Evolutionary conservation across 75 land plant genomes (phyloP), one percentile per base, ranked within the genome.

Genomic region (Pinus taeda): DNA sequence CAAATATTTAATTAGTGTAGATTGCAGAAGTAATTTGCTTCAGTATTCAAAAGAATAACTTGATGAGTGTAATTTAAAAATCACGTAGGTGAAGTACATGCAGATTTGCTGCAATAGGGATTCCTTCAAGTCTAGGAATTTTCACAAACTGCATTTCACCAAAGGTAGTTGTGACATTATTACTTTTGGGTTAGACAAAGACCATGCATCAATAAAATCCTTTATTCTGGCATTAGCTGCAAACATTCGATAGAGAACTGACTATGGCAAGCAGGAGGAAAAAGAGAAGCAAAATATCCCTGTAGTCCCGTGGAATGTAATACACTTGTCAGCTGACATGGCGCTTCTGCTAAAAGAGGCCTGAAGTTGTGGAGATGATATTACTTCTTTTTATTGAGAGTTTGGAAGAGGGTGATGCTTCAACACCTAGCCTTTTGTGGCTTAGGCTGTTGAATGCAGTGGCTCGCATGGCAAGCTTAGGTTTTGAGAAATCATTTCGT

Each of bases 391-490:
- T 95, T 79, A 83, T 92, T 81, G 99, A 97, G 75, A 92, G 91
- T 78, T 84, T 97, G 73, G 95, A 95, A 86, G 95, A 95, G 85
- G 99, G 99, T 69, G 93, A 95, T 88, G 98, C 98, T 76, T 92
- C 95, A 64, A 74, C 83, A 75, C 95, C 98, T 60, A 78, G 92
- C 67, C 79, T 84, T 61, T 74, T 97, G 80, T 89, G 99, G 61
- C 82, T 97, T 37, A 83, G 88, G 80, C 87, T 97, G 71, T 83
- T 94, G 74, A 98, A 97, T 84, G 98, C 99, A 73, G 89, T 95
- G 62, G 93, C 99, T 74, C 90, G 90, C 72, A 86, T 97, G 90
- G 99, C 98, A 67, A 86, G 91, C 75, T 81, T 97, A 79, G 98
- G 95, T 30, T 97, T 93, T 84, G 98, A 95, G 83, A 95, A 97